Conservation (phyloP, 2,329 filamentous ascomycete species). For the Ilyonectria destructans region DNA sequence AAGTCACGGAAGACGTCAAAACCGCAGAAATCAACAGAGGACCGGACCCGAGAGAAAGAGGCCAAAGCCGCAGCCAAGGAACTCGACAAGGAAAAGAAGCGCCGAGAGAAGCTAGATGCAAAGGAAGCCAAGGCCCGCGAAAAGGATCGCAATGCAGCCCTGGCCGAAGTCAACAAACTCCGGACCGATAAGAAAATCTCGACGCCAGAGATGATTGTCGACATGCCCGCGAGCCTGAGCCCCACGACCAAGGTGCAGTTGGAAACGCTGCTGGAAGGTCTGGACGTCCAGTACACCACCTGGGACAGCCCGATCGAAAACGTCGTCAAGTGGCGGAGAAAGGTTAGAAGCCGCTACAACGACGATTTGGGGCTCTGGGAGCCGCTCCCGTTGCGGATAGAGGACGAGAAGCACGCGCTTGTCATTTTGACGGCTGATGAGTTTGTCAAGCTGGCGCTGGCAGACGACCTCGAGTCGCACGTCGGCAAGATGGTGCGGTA, state of each 20-base stretch:
- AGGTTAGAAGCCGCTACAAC: conserved; percentile 76
- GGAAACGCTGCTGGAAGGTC: conserved; percentile 65
- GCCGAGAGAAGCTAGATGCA: conserved; percentile 70
- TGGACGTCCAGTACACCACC: conserved; percentile 64
- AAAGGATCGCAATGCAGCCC: conserved; percentile 75
- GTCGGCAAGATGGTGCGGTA: conserved; percentile 68
- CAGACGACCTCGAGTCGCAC: conserved; percentile 71
- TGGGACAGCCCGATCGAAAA: conserved; percentile 65
- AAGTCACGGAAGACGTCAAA: conserved; percentile 40
- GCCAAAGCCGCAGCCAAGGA: conserved; percentile 67
- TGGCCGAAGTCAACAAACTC: conserved; percentile 82
- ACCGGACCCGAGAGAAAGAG: conserved; percentile 59
- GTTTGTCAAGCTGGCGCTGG: conserved; percentile 74
- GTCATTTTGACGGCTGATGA: conserved; percentile 75
- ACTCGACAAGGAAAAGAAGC: conserved; percentile 70
- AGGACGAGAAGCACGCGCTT: conserved; percentile 74
- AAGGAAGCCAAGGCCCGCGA: conserved; percentile 76
- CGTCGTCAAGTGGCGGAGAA: conserved; percentile 79
- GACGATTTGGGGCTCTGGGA: conserved; percentile 76
- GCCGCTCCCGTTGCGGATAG: conserved; percentile 68
- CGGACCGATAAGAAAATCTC: conserved; percentile 82
- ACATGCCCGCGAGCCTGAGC: conserved; percentile 74
- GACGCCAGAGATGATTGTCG: conserved; percentile 83
- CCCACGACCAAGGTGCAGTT: conserved; percentile 63
- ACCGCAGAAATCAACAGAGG: conserved; percentile 52